Conservation (phyloP, 108 stramenopile species). For the Cyclotella distinguenda region DNA sequence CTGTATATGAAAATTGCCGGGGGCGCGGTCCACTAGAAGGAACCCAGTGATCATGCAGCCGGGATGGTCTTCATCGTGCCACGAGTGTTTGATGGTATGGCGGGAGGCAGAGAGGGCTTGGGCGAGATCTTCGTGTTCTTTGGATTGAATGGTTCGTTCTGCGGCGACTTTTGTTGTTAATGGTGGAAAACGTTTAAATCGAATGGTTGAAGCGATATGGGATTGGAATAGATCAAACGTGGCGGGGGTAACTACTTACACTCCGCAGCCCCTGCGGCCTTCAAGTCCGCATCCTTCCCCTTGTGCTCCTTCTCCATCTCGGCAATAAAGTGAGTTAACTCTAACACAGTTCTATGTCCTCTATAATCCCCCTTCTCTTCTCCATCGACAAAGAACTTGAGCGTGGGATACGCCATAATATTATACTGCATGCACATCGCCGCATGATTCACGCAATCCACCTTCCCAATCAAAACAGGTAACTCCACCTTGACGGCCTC, state of each 20-base stretch:
- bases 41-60: slow-evolving; percentile 80
- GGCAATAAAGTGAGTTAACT: slow-evolving; percentile 69
- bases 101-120: slow-evolving; percentile 35
- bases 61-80: slow-evolving; percentile 75
- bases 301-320: slow-evolving; percentile 68
- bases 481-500: slow-evolving; percentile 63
- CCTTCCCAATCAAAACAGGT: slow-evolving; percentile 78
- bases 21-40: slow-evolving; percentile 89
- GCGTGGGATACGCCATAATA: slow-evolving; percentile 90
- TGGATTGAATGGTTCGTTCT: slow-evolving; percentile 22
- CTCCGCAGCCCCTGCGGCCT: slow-evolving; percentile 33
- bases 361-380: slow-evolving; percentile 71
- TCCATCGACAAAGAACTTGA: slow-evolving; percentile 85
- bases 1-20: slow-evolving; percentile 96
- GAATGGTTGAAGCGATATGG: neutral
- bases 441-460: slow-evolving; percentile 88
- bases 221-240: neutral
- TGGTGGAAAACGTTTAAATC: neutral
- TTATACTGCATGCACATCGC: slow-evolving; percentile 69
- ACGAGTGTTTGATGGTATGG: slow-evolving; percentile 29
- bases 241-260: slow-evolving; percentile 13
- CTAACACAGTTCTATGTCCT: slow-evolving; percentile 77
- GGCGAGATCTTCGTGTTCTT: slow-evolving; percentile 40
- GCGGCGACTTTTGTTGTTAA: slow-evolving; percentile 29
- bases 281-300: slow-evolving; percentile 27